Evolutionary conservation across 148 eudicot genomes (phyloP).

Genomic region (Agrostemma githago): DNA sequence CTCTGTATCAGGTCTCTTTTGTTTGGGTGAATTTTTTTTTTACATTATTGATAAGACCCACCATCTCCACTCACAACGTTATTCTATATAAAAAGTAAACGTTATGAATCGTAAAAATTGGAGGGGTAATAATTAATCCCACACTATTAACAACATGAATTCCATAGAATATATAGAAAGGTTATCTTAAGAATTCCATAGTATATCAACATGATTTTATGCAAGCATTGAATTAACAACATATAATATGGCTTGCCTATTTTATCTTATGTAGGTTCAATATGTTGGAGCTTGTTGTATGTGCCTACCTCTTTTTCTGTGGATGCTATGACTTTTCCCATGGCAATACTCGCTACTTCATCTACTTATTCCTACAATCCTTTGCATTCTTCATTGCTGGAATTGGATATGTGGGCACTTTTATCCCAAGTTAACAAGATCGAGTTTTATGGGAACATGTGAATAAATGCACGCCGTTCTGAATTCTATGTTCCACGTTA

Average conservation of each 20-base stretch:
- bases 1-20: no score
- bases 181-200: no score
- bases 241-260: not conserved
- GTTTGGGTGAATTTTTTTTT: no score
- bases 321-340: slow-evolving; percentile 57
- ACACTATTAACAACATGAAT: no score
- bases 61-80: no score
- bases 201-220: no score
- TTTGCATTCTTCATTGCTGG: slow-evolving; percentile 66
- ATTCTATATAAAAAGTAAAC: no score
- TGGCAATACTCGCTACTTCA: slow-evolving; percentile 58
- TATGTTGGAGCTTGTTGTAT: slow-evolving; percentile 47
- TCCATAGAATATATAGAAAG: no score
- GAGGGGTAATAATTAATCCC: no score
- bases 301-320: slow-evolving; percentile 53
- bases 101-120: no score
- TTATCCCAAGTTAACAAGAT: slow-evolving; percentile 37
- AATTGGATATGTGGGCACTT: slow-evolving; percentile 64
- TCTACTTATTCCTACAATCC: slow-evolving; percentile 69
- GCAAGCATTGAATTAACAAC: not conserved
- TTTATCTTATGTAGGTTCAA: slow-evolving; percentile 34
- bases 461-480: not conserved
- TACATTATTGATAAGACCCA: no score
- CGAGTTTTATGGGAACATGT: not conserved
- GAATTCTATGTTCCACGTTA: not conserved